Evolutionary conservation across 202 grass and related monocot genomes (phyloP), one percentile per base, ranked within the genome.

Genomic region (Brachypodium distachyon): DNA sequence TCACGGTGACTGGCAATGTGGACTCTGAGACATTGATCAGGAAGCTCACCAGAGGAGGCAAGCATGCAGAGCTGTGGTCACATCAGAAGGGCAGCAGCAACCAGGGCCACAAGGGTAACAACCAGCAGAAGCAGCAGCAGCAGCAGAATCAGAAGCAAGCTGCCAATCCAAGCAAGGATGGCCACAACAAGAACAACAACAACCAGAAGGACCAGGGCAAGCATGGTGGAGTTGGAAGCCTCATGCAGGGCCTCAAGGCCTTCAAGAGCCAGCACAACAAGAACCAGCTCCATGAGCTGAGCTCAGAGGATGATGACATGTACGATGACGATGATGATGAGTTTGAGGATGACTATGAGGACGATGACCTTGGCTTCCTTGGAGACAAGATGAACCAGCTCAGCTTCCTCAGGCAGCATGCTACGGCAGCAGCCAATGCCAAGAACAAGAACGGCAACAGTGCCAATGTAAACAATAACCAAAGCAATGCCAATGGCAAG

Each of bases 251-350:
- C 44, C 89, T 99, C 25, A 90, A 90, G 74, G 78, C 77, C 54
- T 99, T 99, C 81, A 99, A 99, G 81, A 89, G 73, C 70, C 96
- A 96, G 82, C 87, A 99, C 90, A 89, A 48, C 80, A 82, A 89
- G 36, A 69, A 79, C 41, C 88, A 88, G 74, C 50, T 90, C 39
- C 68, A 89, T 8, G 80, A 89, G 5, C 52, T 88, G 40, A 83
- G 82, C 80, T 93, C 85, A 0, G 95, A 87, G 44, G 86, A 99
- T 0, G 94, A 93, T 23, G 92, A 99, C 26, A 27, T 90, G 36
- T 90, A 84, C 48, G 89, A 90, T 7, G 80, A 95, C 0, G 81
- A 93, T 2, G 84, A 82, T 0, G 88, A 88, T 0, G 81, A 84
- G 76, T 83, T 85, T 16, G 93, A 93, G 0, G 94, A 93, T 5